Conservation (phyloP, 1,284 basidiomycete genomes). For the Marasmius sp. region DNA sequence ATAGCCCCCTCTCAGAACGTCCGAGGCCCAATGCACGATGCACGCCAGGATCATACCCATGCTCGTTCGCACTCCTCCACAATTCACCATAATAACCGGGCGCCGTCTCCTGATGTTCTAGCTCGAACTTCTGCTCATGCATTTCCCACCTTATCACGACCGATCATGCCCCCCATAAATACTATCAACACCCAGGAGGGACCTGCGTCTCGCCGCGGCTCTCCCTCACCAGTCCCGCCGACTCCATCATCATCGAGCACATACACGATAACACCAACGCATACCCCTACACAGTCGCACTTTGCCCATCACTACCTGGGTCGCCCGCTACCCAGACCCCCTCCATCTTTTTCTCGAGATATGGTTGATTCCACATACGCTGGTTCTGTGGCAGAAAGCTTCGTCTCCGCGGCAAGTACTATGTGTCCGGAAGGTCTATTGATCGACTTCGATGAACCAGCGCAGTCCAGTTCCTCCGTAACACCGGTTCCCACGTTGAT, state of each 20-base stretch:
- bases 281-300: background rate
- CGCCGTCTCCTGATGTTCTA: background rate
- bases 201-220: background rate
- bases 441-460: conserved; percentile 41
- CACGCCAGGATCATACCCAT: too few species aligned
- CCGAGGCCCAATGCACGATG: too few species aligned
- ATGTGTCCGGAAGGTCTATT: conserved; percentile 41
- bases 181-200: background rate
- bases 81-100: background rate
- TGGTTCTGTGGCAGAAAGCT: conserved; percentile 12
- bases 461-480: conserved; percentile 3
- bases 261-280: background rate
- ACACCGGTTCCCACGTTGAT: conserved; percentile 5
- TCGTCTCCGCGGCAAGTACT: conserved; percentile 9
- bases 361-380: conserved; percentile 35
- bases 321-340: conserved; percentile 1
- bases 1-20: too few species aligned
- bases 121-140: background rate
- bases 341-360: conserved; percentile 16
- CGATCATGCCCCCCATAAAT: background rate
- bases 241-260: background rate
- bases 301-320: background rate
- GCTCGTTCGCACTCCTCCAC: background rate
- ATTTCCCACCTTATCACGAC: background rate
- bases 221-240: background rate